Evolutionary conservation across 2,329 filamentous ascomycete genomes (phyloP).

Genomic region (Cordyceps javanica): DNA sequence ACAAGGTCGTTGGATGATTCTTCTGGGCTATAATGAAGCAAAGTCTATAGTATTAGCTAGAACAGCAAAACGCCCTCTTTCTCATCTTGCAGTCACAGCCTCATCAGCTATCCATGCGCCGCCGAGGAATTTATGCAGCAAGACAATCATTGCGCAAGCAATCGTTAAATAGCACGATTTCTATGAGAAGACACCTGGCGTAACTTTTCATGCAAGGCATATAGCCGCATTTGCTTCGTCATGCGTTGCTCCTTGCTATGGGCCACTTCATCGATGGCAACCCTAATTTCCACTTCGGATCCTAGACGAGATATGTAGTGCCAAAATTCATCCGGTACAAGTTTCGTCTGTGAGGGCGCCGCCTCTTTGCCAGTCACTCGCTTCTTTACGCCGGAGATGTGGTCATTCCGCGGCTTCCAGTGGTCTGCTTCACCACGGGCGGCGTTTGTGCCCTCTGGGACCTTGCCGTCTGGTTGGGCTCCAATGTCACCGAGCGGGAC

Average conservation of each 20-base stretch:
- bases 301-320: constrained; percentile 40
- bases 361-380: not conserved
- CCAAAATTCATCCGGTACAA: constrained; percentile 3
- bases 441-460: not conserved
- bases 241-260: constrained; percentile 29
- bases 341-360: not conserved
- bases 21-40: not conserved
- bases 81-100: not conserved
- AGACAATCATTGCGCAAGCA: not conserved
- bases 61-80: not conserved
- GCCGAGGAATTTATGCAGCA: not conserved
- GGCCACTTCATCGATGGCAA: constrained; percentile 55
- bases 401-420: not conserved
- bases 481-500: not conserved
- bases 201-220: constrained; percentile 18
- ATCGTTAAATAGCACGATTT: not conserved
- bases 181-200: constrained; percentile 14
- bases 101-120: not conserved
- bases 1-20: not conserved
- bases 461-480: not conserved
- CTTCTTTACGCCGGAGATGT: not conserved
- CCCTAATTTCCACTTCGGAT: constrained; percentile 55
- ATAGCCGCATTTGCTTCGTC: constrained; percentile 18
- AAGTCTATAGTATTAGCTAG: not conserved
- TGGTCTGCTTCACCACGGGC: not conserved